Evolutionary conservation across 176 grass and related monocot species (phyloP).

Genomic region (Puccinellia tenuiflora): DNA sequence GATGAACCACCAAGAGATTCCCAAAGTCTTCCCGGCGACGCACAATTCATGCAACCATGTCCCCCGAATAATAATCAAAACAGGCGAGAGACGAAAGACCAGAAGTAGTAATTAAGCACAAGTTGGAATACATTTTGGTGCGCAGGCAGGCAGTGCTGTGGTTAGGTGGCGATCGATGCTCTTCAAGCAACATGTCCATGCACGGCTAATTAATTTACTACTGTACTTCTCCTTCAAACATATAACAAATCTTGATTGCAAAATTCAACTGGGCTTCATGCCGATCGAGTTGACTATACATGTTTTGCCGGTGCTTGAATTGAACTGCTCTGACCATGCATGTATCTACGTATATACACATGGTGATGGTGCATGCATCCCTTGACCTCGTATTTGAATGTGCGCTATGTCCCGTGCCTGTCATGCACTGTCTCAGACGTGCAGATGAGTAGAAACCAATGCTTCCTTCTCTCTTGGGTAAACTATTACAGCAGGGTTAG

Average conservation of each 20-base stretch:
- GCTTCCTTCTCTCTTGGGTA: neutral
- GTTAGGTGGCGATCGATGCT: constrained; percentile 11
- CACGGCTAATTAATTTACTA: neutral
- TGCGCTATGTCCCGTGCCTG: neutral
- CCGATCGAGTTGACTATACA: constrained; percentile 13
- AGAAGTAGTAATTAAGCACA: neutral
- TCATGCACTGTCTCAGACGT: neutral
- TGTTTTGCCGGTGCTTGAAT: constrained; percentile 26
- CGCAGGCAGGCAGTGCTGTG: neutral
- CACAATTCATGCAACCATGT: constrained; percentile 18
- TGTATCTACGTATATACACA: too few relatives aligned
- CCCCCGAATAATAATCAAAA: neutral
- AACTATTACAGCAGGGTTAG: neutral
- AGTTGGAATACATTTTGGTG: neutral
- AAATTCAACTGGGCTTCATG: constrained; percentile 11
- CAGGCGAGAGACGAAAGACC: neutral
- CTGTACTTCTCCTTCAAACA: neutral
- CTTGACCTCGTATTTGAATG: constrained; percentile 1
- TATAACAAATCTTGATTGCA: neutral
- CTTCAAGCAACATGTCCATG: neutral
- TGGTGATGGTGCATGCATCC: neutral
- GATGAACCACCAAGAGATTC: neutral
- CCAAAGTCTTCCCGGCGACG: neutral
- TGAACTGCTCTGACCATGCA: constrained; percentile 9
- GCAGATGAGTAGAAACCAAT: neutral